Evolutionary conservation across 106 monocot species (phyloP).

Genomic region (Vanilla planifolia): DNA sequence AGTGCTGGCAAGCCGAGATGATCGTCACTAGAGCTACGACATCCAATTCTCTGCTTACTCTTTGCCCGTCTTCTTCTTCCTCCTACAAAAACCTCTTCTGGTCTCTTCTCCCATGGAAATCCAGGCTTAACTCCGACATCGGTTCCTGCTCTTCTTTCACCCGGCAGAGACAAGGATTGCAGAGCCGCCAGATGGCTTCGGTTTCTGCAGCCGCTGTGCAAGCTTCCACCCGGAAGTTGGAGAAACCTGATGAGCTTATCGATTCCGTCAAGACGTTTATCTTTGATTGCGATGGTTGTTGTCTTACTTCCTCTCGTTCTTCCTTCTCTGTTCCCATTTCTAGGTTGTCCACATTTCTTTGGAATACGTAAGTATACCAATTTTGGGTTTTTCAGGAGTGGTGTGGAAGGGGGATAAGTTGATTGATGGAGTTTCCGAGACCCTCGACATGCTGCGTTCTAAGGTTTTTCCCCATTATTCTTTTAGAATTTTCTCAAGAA

Average conservation of each 20-base stretch:
- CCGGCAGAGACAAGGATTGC: background rate
- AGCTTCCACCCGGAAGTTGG: constrained; percentile 39
- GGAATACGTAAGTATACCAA: background rate
- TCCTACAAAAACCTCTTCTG: background rate
- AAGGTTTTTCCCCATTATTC: constrained; percentile 30
- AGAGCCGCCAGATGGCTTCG: background rate
- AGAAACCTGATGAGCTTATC: constrained; percentile 64
- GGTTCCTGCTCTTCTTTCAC: background rate
- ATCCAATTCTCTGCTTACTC: background rate
- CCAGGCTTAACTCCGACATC: background rate
- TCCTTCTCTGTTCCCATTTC: background rate
- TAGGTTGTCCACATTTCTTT: too few species aligned
- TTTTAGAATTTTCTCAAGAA: background rate
- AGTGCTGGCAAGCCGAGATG: background rate
- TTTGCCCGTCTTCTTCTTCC: background rate
- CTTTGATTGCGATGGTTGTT: constrained; percentile 83
- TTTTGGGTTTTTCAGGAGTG: constrained; percentile 46
- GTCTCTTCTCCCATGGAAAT: background rate
- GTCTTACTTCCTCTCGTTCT: background rate
- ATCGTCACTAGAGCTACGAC: background rate
- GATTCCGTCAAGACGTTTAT: constrained; percentile 95
- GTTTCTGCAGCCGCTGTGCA: constrained; percentile 4
- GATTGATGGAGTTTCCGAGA: constrained; percentile 85
- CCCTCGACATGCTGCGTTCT: constrained; percentile 75
- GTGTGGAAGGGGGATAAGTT: constrained; percentile 97